Evolutionary conservation across 148 eudicot species (phyloP).

Genomic region (Bassia scoparia): DNA sequence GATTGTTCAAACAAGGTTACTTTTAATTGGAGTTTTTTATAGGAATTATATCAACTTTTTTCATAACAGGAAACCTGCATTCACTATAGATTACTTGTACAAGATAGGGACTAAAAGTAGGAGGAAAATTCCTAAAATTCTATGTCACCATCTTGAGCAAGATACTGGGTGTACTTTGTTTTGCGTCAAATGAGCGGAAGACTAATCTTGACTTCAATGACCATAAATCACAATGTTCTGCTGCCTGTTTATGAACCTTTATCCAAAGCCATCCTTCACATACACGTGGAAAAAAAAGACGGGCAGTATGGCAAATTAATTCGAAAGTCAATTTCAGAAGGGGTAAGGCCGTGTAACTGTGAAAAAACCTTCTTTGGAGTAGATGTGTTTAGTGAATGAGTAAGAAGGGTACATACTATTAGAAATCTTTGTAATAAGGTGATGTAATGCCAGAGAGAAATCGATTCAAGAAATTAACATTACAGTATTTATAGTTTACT

Average conservation of each 20-base stretch:
- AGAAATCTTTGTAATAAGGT: no score
- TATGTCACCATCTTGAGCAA: background rate
- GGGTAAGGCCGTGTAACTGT: no score
- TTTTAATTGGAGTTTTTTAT: background rate
- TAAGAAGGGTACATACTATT: no score
- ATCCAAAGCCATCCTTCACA: background rate
- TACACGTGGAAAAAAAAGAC: no score
- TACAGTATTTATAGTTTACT: no score
- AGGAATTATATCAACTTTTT: background rate
- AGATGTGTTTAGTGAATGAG: no score
- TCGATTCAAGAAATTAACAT: no score
- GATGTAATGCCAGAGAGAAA: no score
- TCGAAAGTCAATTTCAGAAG: no score
- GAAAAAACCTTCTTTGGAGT: no score
- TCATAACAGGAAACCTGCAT: background rate
- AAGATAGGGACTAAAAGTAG: background rate
- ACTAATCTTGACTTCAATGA: background rate
- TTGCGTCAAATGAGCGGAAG: background rate
- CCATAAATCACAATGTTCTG: background rate
- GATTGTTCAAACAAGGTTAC: background rate
- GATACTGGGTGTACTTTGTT: background rate
- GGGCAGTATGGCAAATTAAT: no score
- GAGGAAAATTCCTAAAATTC: background rate
- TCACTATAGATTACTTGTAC: background rate
- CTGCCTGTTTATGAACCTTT: background rate